Conservation (phyloP, 805 yeast species). For the Zygosaccharomyces bailii region DNA sequence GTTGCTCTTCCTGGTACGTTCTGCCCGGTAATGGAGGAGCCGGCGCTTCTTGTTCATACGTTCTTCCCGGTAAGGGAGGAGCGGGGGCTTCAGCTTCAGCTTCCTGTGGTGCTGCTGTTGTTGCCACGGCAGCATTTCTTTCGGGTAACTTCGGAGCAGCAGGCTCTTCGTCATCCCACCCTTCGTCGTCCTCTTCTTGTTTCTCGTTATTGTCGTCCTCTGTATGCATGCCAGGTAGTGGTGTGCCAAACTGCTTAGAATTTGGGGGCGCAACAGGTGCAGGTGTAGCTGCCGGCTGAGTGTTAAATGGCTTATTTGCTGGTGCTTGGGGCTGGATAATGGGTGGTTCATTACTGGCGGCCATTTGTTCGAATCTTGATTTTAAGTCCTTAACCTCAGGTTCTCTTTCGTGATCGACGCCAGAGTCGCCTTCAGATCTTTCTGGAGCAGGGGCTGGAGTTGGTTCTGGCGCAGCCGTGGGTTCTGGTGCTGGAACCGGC, state of each 20-base stretch:
- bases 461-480: constrained; percentile 1
- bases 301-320: constrained; percentile 18
- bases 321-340: constrained; percentile 30
- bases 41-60: constrained; percentile 28
- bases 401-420: constrained; percentile 28
- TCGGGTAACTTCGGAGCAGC: constrained; percentile 20
- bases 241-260: constrained; percentile 28
- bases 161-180: constrained; percentile 28
- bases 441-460: constrained; percentile 26
- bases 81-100: constrained; percentile 28
- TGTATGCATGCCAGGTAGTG: constrained; percentile 35
- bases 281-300: constrained; percentile 19
- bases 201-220: constrained; percentile 28
- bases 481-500: constrained; percentile 1
- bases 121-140: constrained; percentile 9
- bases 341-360: constrained; percentile 23
- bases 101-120: constrained; percentile 13
- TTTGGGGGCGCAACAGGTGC: constrained; percentile 17
- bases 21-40: constrained; percentile 10
- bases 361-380: constrained; percentile 38
- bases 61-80: constrained; percentile 28
- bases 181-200: constrained; percentile 23
- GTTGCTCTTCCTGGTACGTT: constrained; percentile 24
- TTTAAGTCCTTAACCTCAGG: constrained; percentile 36
- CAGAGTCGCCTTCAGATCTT: constrained; percentile 31